phyloP scores from a whole-genome alignment of 257 asterid genomes.

The Ehretia macrophylla region DNA sequence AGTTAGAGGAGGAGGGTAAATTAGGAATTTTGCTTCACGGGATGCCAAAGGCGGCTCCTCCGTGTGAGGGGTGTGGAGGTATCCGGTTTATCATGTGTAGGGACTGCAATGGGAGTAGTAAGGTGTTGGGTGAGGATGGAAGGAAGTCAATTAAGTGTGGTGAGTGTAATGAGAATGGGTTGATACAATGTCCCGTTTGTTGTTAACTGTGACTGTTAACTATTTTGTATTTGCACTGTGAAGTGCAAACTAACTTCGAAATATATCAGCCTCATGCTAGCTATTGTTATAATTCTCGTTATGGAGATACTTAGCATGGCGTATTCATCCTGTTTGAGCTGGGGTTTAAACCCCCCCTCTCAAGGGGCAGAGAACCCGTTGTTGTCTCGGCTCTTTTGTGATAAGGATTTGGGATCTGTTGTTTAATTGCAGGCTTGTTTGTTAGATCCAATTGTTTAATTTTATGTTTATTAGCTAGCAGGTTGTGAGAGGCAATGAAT shows the following conservation, averaged over 20 bases:
- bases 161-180: slow-evolving; percentile 89
- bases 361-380: too few relatives aligned
- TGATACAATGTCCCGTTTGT: slow-evolving; percentile 78
- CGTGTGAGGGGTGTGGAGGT: slow-evolving; percentile 67
- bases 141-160: slow-evolving; percentile 60
- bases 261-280: not conserved
- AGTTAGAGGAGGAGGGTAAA: slow-evolving; percentile 83
- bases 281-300: too few relatives aligned
- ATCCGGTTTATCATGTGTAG: slow-evolving; percentile 69
- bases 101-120: slow-evolving; percentile 80
- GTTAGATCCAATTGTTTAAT: not conserved
- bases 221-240: not conserved
- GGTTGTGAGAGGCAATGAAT: not conserved
- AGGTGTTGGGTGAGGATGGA: slow-evolving; percentile 56
- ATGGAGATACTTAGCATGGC: too few relatives aligned
- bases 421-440: not conserved
- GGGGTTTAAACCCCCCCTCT: too few relatives aligned
- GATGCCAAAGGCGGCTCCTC: slow-evolving; percentile 44
- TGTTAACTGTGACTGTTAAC: slow-evolving; percentile 24
- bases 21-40: slow-evolving; percentile 51
- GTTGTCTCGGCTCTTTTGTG: too few relatives aligned
- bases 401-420: too few relatives aligned
- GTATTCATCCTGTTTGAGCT: too few relatives aligned
- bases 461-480: not conserved
- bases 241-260: not conserved